Evolutionary conservation across 2,329 filamentous ascomycete genomes (phyloP).

Genomic region (Clarireedia homoeocarpa): DNA sequence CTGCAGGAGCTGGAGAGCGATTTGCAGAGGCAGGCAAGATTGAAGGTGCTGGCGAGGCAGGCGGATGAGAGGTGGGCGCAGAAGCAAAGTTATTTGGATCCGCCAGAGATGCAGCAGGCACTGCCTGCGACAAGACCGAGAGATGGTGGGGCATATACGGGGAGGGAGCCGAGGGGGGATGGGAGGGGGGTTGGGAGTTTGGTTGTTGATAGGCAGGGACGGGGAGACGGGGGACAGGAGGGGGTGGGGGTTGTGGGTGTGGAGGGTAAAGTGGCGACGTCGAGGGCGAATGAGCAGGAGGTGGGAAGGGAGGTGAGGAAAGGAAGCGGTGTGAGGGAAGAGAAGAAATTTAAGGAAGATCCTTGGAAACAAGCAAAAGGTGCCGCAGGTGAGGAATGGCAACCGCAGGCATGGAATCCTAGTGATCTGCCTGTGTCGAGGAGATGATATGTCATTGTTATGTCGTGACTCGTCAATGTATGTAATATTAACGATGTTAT

Average conservation of each 20-base stretch:
- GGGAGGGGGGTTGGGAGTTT: background rate
- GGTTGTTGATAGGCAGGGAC: background rate
- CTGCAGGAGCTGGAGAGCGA: constrained; percentile 50
- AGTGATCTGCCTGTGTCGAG: constrained; percentile 4
- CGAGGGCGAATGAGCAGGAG: constrained; percentile 19
- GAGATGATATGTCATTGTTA: background rate
- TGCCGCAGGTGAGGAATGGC: constrained; percentile 45
- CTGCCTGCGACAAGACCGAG: background rate
- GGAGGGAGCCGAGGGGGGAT: background rate
- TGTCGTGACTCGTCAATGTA: background rate
- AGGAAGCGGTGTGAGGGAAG: constrained; percentile 4
- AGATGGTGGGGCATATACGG: background rate
- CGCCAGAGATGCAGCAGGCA: constrained; percentile 15
- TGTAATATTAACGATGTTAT: no score
- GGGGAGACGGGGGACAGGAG: background rate
- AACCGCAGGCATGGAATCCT: constrained; percentile 38
- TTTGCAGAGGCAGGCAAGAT: constrained; percentile 41
- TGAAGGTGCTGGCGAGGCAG: constrained; percentile 49
- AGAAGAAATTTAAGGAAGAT: constrained; percentile 29
- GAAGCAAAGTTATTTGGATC: constrained; percentile 44
- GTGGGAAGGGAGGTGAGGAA: background rate
- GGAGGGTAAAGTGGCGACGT: constrained; percentile 18
- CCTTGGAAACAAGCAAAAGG: constrained; percentile 52
- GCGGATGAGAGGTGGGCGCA: constrained; percentile 58
- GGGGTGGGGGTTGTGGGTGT: background rate